Evolutionary conservation across 2,329 filamentous ascomycete species (phyloP), one percentile per base, ranked within the genome.

Genomic region (Stagonosporopsis cucurbitacearum): DNA sequence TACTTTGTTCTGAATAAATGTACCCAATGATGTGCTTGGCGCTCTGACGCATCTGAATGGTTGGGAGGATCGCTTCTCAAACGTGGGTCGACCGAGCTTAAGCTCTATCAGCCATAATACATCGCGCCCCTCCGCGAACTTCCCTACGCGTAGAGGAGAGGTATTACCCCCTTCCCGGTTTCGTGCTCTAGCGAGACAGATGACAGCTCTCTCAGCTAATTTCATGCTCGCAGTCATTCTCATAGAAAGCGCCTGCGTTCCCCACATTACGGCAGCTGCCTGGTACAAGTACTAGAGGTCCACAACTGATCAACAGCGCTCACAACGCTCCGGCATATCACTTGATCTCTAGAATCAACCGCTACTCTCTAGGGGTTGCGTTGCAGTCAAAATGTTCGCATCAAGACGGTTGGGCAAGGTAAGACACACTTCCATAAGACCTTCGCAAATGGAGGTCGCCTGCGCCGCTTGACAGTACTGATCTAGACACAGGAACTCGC

Each of bases 401-500:
- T 72, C 73, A 23, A 82, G 81, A 71, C 69, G 80, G 47, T 70
- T 82, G 23, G 73, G 76, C 55, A 81, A 81, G 71, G 81, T 83
- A 72, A 55, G 64, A 6, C 30, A 6, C 22, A 8, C 32, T 7
- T 6, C 20, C n/a, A 9, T 8, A 17, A 25, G 36, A 48, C 17
- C 19, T 25, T 17, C 28, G 17, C n/a, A 20, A 6, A 23, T n/a
- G 15, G 23, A 43, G 30, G 30, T 36, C 6, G n/a, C 8, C 19
- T 17, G 33, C 17, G 20, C 8, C 19, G 36, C 19, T 30, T 13
- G 6, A n/a, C 26, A 46, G 23, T 12, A 47, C 23, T 58, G 41
- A 40, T n/a, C 20, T 33, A 7, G 28, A 30, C 25, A 2, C 25
- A 67, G 64, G 63, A 67, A 60, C 48, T 66, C 5, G 46, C 48